Percentiles rank a stretch among this genome's conserved stretches.
These are phyloP conservation scores for Tillandsia leiboldiana DNA, from an alignment of 176 grass and related monocot species.

Conservation along the genomic window DNA sequence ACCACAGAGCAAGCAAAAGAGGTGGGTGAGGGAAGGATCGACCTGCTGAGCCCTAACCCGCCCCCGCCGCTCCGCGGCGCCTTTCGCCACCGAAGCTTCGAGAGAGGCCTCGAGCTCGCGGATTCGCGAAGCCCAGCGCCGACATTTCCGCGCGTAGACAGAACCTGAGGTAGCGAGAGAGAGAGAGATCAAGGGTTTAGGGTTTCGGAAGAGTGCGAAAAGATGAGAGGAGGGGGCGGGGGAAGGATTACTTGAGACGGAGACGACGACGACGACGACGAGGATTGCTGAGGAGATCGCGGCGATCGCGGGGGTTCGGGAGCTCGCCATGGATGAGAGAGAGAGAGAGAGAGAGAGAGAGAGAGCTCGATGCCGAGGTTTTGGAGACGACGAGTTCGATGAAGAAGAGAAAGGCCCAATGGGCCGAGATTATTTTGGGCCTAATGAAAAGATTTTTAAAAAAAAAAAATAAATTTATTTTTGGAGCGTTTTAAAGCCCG, in stretches of 20 bases:
- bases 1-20: background rate
- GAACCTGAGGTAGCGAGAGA: conserved; percentile 20
- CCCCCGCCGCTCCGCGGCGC: conserved; percentile 63
- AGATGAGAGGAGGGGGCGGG: background rate
- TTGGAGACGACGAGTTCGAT: no score
- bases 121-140: conserved; percentile 24
- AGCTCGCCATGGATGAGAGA: background rate
- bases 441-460: no score
- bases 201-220: conserved; percentile 1
- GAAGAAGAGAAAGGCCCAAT: no score
- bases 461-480: no score
- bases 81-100: conserved; percentile 34
- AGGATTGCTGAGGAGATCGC: conserved; percentile 14
- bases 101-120: conserved; percentile 51
- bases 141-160: conserved; percentile 39
- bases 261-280: conserved; percentile 19
- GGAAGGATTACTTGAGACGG: conserved; percentile 32
- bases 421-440: no score
- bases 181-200: background rate
- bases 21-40: background rate
- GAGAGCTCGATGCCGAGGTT: no score
- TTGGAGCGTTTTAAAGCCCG: no score
- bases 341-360: no score
- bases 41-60: conserved; percentile 78
- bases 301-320: conserved; percentile 4